phyloP scores from a whole-genome alignment of 352 stramenopile genomes.

The Phytophthora pistaciae region DNA sequence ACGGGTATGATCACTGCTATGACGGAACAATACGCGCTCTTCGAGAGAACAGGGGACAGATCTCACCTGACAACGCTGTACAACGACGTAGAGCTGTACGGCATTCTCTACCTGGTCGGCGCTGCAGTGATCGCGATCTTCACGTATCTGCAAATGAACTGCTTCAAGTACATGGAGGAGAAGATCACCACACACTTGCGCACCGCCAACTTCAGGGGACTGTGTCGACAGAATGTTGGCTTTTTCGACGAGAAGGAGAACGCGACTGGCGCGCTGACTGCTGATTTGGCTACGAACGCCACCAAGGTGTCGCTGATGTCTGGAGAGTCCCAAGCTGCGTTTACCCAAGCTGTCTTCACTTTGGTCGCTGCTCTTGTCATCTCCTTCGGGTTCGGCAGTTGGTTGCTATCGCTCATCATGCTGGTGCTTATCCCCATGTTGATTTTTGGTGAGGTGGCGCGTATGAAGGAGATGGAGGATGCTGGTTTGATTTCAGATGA shows the following conservation, averaged over 20 bases:
- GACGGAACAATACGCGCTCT: slow-evolving; percentile 52
- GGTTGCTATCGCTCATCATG: slow-evolving; percentile 78
- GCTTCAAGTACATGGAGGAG: slow-evolving; percentile 63
- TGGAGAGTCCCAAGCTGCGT: slow-evolving; percentile 53
- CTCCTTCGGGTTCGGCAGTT: slow-evolving; percentile 71
- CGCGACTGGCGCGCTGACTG: slow-evolving; percentile 60
- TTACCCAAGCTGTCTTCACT: slow-evolving; percentile 57
- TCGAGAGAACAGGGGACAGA: slow-evolving; percentile 32
- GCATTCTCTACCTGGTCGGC: slow-evolving; percentile 32
- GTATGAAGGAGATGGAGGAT: slow-evolving; percentile 47
- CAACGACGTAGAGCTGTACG: slow-evolving; percentile 30
- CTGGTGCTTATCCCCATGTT: slow-evolving; percentile 69
- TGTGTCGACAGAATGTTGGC: slow-evolving; percentile 54
- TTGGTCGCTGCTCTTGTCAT: slow-evolving; percentile 66
- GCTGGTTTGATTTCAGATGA: slow-evolving; percentile 31
- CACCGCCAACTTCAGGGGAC: slow-evolving; percentile 49
- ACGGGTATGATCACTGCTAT: slow-evolving; percentile 50
- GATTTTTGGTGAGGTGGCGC: slow-evolving; percentile 45
- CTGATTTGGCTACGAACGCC: slow-evolving; percentile 60
- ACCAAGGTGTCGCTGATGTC: slow-evolving; percentile 59
- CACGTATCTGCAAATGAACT: slow-evolving; percentile 50
- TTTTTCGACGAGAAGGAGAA: slow-evolving; percentile 85
- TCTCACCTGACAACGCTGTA: slow-evolving; percentile 43
- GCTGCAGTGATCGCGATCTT: slow-evolving; percentile 39
- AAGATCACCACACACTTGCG: slow-evolving; percentile 58